phyloP scores from a whole-genome alignment of 352 stramenopile species.

The Phytophthora pisi region DNA sequence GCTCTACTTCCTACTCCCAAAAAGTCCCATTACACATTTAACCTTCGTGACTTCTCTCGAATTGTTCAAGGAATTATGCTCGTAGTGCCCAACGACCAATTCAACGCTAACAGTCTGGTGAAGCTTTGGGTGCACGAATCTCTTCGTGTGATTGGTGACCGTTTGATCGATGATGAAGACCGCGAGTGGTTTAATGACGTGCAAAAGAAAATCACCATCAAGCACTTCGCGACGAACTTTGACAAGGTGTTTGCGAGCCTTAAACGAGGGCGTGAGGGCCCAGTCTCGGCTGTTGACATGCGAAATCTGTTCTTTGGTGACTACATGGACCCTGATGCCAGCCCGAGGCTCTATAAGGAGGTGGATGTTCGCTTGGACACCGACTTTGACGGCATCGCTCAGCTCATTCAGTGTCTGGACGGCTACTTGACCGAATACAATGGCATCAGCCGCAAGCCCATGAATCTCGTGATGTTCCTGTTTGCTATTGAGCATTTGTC shows the following conservation, averaged over 20 bases:
- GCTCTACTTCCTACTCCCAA: conserved; percentile 92
- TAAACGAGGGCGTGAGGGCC: conserved; percentile 74
- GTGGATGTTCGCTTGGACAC: conserved; percentile 70
- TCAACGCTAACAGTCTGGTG: conserved; percentile 82
- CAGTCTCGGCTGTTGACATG: conserved; percentile 80
- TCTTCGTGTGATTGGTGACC: conserved; percentile 94
- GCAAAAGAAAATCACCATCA: conserved; percentile 87
- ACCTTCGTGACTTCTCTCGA: conserved; percentile 93
- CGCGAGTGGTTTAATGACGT: conserved; percentile 92
- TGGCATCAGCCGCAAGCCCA: conserved; percentile 91
- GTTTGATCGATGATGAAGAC: conserved; percentile 93
- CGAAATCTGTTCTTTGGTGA: conserved; percentile 94
- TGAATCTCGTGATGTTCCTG: conserved; percentile 97
- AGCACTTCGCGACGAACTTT: conserved; percentile 89
- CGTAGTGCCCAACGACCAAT: conserved; percentile 81
- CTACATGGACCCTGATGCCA: conserved; percentile 86
- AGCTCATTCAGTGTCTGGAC: conserved; percentile 87
- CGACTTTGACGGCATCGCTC: conserved; percentile 79
- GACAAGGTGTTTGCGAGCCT: conserved; percentile 86
- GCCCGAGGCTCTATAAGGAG: conserved; percentile 79
- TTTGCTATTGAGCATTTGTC: conserved; percentile 96
- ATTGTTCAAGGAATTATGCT: conserved; percentile 95
- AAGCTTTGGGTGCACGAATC: conserved; percentile 96
- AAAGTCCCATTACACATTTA: conserved; percentile 97
- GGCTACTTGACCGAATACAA: conserved; percentile 94